Conservation (phyloP, 1,284 basidiomycete species). For the Pseudozyma sp. region DNA sequence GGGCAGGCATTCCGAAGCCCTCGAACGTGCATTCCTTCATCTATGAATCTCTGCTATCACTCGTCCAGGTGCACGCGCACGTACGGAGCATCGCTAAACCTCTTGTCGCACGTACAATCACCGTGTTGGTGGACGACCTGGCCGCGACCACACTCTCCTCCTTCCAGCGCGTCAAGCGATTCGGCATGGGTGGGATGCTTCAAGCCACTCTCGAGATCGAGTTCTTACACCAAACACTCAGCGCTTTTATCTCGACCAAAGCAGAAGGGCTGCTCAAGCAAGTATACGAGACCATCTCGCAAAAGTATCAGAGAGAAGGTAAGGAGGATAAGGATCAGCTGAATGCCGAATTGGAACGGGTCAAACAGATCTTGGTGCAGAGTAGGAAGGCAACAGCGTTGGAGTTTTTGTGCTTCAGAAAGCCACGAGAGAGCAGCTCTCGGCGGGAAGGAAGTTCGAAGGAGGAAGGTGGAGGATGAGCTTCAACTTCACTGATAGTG, state of each 20-base stretch:
- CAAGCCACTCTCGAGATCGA: constrained; percentile 98
- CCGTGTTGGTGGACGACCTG: constrained; percentile 83
- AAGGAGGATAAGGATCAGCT: constrained; percentile 68
- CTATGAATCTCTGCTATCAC: constrained; percentile 85
- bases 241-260: constrained; percentile 82
- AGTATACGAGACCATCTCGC: constrained; percentile 92
- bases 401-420: constrained; percentile 83
- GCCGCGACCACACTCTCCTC: constrained; percentile 83
- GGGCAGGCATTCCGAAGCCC: constrained; percentile 89
- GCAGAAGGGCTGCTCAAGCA: constrained; percentile 87
- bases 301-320: constrained; percentile 75
- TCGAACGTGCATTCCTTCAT: constrained; percentile 90
- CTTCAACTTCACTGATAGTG: neutral
- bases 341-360: constrained; percentile 80
- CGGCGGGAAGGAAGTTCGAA: neutral
- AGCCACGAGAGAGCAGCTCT: neutral
- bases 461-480: neutral
- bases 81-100: constrained; percentile 81
- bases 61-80: constrained; percentile 93
- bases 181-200: constrained; percentile 98
- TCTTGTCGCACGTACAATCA: constrained; percentile 84
- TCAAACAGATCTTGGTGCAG: constrained; percentile 88
- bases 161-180: constrained; percentile 86
- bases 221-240: constrained; percentile 95
- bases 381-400: constrained; percentile 89